Evolutionary conservation across 148 eudicot genomes (phyloP), one percentile per base, ranked within the genome.

Genomic region (Drosera capensis): DNA sequence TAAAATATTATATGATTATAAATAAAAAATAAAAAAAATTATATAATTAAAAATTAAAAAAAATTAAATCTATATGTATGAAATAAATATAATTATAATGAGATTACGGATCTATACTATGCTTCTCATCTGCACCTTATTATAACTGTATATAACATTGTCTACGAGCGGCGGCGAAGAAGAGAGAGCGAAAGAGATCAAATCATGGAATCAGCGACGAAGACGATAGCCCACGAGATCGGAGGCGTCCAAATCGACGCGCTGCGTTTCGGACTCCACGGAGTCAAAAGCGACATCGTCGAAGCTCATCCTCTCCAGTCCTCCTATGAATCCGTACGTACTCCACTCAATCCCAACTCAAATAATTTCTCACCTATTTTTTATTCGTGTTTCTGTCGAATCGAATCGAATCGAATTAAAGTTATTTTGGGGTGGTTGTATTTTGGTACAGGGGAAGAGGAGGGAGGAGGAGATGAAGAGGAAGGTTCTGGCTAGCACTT

Each of bases 281-380:
- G 94, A 54, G 86, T 82, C 59, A 87, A 77, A 58, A 63, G 82
- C 61, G 80, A 87, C 35, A 82, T 87, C 49, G 45, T 77, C 25
- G 88, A 75, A 56, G 49, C 82, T 50, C 96, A 87, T 45, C 90
- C 96, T 34, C 90, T 82, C 40, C 68, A 79, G 62, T 76, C 94
- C 17, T 64, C 82, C 17, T 59, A 57, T 22, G 68, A 62, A 41
- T 46, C 82, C 39, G 96, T 87, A 68, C 23, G 3, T 17, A 29
- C 39, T 48, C 31, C 66, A n/a, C 60, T 19, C 51, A 2, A 23
- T 16, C 9, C 8, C 31, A 13, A 17, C 38, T 34, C 11, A 5
- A 1, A 23, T 45, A 11, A 14, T 25, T 7, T 14, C 39, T 39
- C 42, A 2, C 23, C 37, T 36, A 19, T 9, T 51, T 22, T 15